Conservation (phyloP, 2,329 filamentous ascomycete genomes). For the Fusarium subglutinans region DNA sequence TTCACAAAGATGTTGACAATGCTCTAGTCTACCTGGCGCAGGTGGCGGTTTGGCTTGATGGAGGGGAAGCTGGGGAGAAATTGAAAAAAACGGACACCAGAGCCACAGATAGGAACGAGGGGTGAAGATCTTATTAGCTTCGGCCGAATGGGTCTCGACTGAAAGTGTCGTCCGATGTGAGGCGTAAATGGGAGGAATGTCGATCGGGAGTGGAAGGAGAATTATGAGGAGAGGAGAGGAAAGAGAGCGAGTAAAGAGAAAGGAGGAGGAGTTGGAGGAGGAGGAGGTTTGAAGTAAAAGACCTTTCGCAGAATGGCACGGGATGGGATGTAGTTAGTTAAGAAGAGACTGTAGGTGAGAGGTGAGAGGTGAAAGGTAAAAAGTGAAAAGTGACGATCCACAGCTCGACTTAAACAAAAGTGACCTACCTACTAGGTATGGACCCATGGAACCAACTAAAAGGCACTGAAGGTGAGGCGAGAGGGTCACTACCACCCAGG, state of each 20-base stretch:
- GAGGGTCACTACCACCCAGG: constrained; percentile 1
- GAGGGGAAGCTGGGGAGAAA: constrained; percentile 28
- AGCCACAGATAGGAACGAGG: constrained; percentile 33
- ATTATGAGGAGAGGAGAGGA: constrained; percentile 13
- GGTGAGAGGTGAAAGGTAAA: constrained; percentile 34
- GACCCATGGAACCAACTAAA: constrained; percentile 16
- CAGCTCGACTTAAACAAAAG: constrained; percentile 22
- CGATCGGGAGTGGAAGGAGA: neutral
- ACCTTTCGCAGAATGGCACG: constrained; percentile 2
- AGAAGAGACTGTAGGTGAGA: neutral
- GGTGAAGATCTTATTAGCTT: constrained; percentile 34
- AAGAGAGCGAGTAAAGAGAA: constrained; percentile 2
- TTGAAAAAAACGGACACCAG: constrained; percentile 22
- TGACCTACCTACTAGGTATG: neutral
- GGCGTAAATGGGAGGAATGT: neutral
- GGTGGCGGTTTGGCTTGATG: constrained; percentile 37
- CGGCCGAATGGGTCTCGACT: constrained; percentile 15
- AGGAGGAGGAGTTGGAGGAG: neutral
- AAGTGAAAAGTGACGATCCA: constrained; percentile 45
- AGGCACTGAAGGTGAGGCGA: constrained; percentile 23
- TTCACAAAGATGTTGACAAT: constrained; percentile 12
- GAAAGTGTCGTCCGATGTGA: constrained; percentile 13
- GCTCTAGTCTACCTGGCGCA: constrained; percentile 24
- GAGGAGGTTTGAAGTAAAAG: constrained; percentile 13
- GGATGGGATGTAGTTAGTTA: constrained; percentile 8